phyloP scores from a whole-genome alignment of 345 rosid genomes.

The Cochlearia excelsa region DNA sequence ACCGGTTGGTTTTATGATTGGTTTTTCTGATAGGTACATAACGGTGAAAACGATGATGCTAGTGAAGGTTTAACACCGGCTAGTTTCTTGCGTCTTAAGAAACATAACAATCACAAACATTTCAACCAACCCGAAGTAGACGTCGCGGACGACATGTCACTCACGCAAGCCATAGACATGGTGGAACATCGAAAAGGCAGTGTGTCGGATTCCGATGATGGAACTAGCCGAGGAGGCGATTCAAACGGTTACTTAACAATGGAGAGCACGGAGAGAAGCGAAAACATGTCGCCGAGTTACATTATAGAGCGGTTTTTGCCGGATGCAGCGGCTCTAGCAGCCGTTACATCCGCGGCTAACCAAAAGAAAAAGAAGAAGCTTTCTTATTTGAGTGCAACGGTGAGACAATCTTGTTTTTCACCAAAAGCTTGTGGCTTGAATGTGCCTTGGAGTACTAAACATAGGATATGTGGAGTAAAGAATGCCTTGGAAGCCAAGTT shows the following conservation, averaged over 20 bases:
- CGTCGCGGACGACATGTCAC: constrained; percentile 56
- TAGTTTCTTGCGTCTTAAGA: constrained; percentile 23
- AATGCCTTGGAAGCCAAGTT: constrained; percentile 35
- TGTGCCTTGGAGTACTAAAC: constrained; percentile 69
- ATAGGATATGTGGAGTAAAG: constrained; percentile 61
- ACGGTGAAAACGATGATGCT: constrained; percentile 37
- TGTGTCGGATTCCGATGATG: constrained; percentile 23
- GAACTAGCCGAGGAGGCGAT: constrained; percentile 24
- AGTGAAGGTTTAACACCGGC: constrained; percentile 42
- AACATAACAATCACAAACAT: constrained; percentile 17
- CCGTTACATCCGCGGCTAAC: constrained; percentile 52
- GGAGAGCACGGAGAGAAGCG: constrained; percentile 37
- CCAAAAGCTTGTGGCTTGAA: constrained; percentile 69
- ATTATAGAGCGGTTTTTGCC: constrained; percentile 78
- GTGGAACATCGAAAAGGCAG: constrained; percentile 48
- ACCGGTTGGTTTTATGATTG: constrained; percentile 13
- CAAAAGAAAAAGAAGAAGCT: constrained; percentile 35
- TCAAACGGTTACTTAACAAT: constrained; percentile 40
- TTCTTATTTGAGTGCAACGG: constrained; percentile 33
- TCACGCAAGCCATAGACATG: constrained; percentile 82
- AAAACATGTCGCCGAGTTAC: constrained; percentile 50
- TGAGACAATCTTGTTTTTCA: constrained; percentile 36
- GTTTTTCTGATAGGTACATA: constrained; percentile 28
- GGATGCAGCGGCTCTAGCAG: constrained; percentile 73
- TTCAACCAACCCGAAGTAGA: constrained; percentile 22